phyloP scores from a whole-genome alignment of 495 filamentous ascomycete species.

The Neurospora sp. region DNA sequence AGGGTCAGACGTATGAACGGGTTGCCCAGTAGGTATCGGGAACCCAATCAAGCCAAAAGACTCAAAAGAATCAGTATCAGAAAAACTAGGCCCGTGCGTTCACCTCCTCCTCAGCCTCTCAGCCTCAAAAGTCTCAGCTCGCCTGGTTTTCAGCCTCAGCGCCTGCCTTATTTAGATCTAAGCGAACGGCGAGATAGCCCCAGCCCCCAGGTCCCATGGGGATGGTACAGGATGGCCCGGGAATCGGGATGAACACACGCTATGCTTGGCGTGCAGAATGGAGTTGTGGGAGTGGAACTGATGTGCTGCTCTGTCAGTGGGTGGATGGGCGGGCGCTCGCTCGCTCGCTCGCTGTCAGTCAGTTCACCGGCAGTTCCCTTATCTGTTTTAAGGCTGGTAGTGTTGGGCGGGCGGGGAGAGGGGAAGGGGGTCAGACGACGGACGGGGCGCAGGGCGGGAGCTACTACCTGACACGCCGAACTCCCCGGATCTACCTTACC shows the following conservation, averaged over 20 bases:
- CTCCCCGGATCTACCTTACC: neutral
- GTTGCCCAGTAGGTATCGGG: constrained; percentile 34
- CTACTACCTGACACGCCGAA: neutral
- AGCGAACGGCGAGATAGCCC: neutral
- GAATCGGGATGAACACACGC: neutral
- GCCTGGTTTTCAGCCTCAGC: neutral
- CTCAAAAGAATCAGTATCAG: neutral
- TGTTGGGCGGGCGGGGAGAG: neutral
- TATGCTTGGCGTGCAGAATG: neutral
- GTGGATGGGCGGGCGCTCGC: neutral
- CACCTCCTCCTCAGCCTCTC: neutral
- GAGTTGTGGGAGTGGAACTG: neutral
- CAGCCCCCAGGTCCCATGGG: neutral
- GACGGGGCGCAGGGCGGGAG: neutral
- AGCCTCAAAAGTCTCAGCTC: neutral
- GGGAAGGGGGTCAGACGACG: neutral
- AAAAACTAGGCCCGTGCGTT: neutral
- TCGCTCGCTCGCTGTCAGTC: neutral
- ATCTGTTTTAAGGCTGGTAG: neutral
- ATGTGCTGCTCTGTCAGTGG: neutral
- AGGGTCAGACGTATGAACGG: constrained; percentile 60
- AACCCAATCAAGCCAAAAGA: neutral
- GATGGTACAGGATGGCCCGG: neutral
- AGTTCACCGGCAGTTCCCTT: neutral
- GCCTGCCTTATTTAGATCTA: neutral